These are phyloP conservation scores for Rubia peregrina DNA, from an alignment of 305 asterid species.

Conservation along the genomic window DNA sequence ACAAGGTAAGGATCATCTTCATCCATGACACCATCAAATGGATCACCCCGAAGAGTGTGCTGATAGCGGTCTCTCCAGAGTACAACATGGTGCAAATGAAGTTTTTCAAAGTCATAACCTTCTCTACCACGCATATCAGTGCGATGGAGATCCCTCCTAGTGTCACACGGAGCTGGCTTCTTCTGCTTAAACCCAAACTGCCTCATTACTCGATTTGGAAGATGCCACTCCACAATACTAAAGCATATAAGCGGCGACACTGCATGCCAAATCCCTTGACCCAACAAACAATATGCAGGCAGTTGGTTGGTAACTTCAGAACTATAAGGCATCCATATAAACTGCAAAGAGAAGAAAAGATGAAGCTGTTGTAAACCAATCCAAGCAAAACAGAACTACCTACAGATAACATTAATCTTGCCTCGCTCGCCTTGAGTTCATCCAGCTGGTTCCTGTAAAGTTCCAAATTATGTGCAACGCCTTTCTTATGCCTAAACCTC, in stretches of 20 bases:
- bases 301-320: constrained; percentile 7
- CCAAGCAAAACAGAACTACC: neutral
- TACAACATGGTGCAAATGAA: constrained; percentile 8
- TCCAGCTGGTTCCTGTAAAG: constrained; percentile 51
- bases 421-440: constrained; percentile 64
- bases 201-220: constrained; percentile 13
- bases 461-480: constrained; percentile 50
- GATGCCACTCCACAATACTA: constrained; percentile 14
- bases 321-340: constrained; percentile 16
- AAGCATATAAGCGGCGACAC: constrained; percentile 17
- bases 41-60: constrained; percentile 4
- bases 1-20: constrained; percentile 18
- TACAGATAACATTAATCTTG: constrained; percentile 8
- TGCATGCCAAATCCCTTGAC: constrained; percentile 14
- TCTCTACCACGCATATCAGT: constrained; percentile 12
- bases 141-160: constrained; percentile 15
- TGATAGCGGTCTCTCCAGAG: constrained; percentile 15
- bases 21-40: constrained; percentile 5
- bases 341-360: constrained; percentile 13
- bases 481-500: constrained; percentile 58
- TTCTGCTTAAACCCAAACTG: constrained; percentile 21
- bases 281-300: constrained; percentile 8
- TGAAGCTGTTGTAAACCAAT: constrained; percentile 4
- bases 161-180: constrained; percentile 16
- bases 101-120: constrained; percentile 12